Evolutionary conservation across 2,329 filamentous ascomycete genomes (phyloP), one percentile per base, ranked within the genome.

Genomic region (Epichloe bromicola): DNA sequence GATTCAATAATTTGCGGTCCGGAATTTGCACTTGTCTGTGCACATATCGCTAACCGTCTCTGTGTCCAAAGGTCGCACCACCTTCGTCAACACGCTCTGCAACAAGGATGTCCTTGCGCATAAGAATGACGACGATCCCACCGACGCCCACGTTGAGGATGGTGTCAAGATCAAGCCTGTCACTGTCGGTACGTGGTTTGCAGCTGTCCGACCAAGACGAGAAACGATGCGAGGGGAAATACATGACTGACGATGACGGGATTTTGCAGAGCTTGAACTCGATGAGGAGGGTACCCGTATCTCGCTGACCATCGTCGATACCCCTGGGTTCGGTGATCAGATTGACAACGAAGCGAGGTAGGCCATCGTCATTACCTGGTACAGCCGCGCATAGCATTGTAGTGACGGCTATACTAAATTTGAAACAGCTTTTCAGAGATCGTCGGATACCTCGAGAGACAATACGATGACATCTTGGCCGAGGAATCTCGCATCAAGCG

Each of bases 401-500:
- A 2, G 11, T 23, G 33, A 43, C n/a, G 10, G 10, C 5, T 48
- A 17, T 44, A 14, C 40, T 55, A 34, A 53, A 5, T 12, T 6
- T 2, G n/a, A 11, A 20, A 6, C 49, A 95, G 89, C 75, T 98
- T 98, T 70, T 85, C 86, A 62, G 93, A 97, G 73, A 98, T 98
- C 64, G 90, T 95, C 61, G 91, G 90, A 61, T 96, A 95, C 74
- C 87, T 98, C 64, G 93, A 98, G 79, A 83, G 91, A 74, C 91
- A 98, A 82, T 97, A 97, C 72, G 93, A 98, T 72, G 90, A 97
- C 69, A 97, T 98, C 78, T 81, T 98, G 62, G 91, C 93, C 56
- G 91, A 97, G 75, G 93, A 98, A 76, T 97, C 93, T 64, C 88
- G 93, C 77, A 98, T 98, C 79, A 98, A 98, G 87, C 93, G 93